These are phyloP conservation scores for Discostella stelligera DNA, from an alignment of 352 stramenopile species.

Conservation along the genomic window DNA sequence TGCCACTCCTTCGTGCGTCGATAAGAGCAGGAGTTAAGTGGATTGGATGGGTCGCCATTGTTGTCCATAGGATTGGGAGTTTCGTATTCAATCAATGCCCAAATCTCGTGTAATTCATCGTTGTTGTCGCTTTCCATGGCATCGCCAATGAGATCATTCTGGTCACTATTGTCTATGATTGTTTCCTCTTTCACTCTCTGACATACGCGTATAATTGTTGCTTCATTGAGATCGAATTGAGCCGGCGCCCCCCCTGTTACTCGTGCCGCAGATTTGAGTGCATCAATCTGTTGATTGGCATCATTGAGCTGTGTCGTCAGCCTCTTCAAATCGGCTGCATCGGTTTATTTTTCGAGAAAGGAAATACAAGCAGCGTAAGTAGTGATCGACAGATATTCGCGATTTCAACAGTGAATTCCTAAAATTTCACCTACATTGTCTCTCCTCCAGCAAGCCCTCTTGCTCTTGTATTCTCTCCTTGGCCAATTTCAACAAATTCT, in stretches of 20 bases:
- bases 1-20: conserved; percentile 67
- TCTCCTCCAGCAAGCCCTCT: conserved; percentile 66
- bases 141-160: conserved; percentile 30
- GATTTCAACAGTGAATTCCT: not conserved
- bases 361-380: not conserved
- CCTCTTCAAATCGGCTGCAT: conserved; percentile 39
- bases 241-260: not conserved
- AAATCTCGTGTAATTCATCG: conserved; percentile 54
- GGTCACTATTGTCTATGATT: conserved; percentile 16
- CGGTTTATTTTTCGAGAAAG: not conserved
- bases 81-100: conserved; percentile 77
- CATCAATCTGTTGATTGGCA: conserved; percentile 36
- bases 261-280: conserved; percentile 19
- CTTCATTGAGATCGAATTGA: conserved; percentile 28
- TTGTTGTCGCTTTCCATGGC: conserved; percentile 12
- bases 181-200: conserved; percentile 60
- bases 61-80: conserved; percentile 34
- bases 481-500: conserved; percentile 81
- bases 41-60: conserved; percentile 17
- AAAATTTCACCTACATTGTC: conserved; percentile 41
- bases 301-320: conserved; percentile 33
- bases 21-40: conserved; percentile 30
- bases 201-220: conserved; percentile 65
- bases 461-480: conserved; percentile 81
- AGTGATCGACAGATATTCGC: not conserved